Conservation (phyloP, 1,284 basidiomycete genomes). For the Ganoderma lingzhi region DNA sequence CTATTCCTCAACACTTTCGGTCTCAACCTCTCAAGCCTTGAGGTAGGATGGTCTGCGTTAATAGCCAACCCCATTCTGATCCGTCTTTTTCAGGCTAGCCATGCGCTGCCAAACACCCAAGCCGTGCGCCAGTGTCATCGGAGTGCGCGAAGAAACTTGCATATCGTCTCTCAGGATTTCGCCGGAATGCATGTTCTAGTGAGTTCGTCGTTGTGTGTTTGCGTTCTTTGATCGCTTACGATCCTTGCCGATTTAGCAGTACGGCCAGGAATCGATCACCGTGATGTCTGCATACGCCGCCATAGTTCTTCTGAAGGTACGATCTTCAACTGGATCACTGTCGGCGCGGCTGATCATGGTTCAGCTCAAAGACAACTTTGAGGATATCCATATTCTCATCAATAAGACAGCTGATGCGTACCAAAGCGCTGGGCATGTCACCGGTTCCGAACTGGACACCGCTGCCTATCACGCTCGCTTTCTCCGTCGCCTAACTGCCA, state of each 20-base stretch:
- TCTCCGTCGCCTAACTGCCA: slow-evolving; percentile 70
- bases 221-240: neutral
- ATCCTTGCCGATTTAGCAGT: slow-evolving; percentile 57
- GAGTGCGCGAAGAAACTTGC: slow-evolving; percentile 72
- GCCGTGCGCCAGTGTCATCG: slow-evolving; percentile 76
- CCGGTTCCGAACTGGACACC: slow-evolving; percentile 61
- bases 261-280: slow-evolving; percentile 82
- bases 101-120: slow-evolving; percentile 65
- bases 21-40: slow-evolving; percentile 65
- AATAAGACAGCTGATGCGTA: slow-evolving; percentile 77
- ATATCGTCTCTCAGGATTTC: slow-evolving; percentile 77
- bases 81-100: slow-evolving; percentile 47
- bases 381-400: slow-evolving; percentile 71
- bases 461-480: slow-evolving; percentile 80
- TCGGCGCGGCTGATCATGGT: neutral
- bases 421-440: slow-evolving; percentile 67
- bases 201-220: slow-evolving; percentile 38
- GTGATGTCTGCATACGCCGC: slow-evolving; percentile 87
- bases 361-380: slow-evolving; percentile 62
- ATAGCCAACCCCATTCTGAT: slow-evolving; percentile 15
- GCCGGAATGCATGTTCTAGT: slow-evolving; percentile 79
- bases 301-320: slow-evolving; percentile 76
- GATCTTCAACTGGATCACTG: neutral
- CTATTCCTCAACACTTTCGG: slow-evolving; percentile 86
- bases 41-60: slow-evolving; percentile 48